These are phyloP conservation scores for Tetracladium maxilliforme DNA, from an alignment of 2,329 filamentous ascomycete genomes.

Conservation along the genomic window DNA sequence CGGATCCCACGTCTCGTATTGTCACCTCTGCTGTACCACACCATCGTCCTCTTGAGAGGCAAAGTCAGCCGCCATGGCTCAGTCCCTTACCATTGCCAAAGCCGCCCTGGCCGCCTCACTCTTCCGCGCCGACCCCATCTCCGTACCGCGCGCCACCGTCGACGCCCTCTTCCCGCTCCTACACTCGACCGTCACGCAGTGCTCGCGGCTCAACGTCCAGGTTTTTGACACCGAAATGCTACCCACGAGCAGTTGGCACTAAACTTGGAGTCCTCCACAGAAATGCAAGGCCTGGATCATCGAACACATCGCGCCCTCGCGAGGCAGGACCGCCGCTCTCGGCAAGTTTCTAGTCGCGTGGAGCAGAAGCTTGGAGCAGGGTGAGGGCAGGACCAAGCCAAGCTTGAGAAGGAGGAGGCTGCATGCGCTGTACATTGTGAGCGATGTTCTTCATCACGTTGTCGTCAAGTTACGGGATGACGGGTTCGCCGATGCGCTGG, in stretches of 20 bases:
- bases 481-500: conserved; percentile 38
- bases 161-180: conserved; percentile 53
- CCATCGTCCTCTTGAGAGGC: no score
- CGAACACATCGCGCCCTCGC: conserved; percentile 53
- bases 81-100: conserved; percentile 69
- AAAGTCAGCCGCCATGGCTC: no score
- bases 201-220: conserved; percentile 74
- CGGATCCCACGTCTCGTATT: no score
- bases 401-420: conserved; percentile 54
- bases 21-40: no score
- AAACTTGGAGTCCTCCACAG: conserved; percentile 33
- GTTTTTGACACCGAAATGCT: no score
- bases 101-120: conserved; percentile 63
- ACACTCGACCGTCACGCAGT: conserved; percentile 49
- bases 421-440: conserved; percentile 65
- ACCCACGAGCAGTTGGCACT: conserved; percentile 10
- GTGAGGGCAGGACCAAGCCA: conserved; percentile 18
- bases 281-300: conserved; percentile 81
- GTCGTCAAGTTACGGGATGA: conserved; percentile 33
- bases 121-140: conserved; percentile 57
- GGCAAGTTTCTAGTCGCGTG: conserved; percentile 33
- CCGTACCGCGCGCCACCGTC: conserved; percentile 55
- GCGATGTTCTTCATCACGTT: conserved; percentile 62
- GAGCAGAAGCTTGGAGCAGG: conserved; percentile 6
- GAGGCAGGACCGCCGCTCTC: conserved; percentile 48